These are phyloP conservation scores for Scleromitrula shiraiana DNA, from an alignment of 2,329 filamentous ascomycete genomes.

Conservation along the genomic window DNA sequence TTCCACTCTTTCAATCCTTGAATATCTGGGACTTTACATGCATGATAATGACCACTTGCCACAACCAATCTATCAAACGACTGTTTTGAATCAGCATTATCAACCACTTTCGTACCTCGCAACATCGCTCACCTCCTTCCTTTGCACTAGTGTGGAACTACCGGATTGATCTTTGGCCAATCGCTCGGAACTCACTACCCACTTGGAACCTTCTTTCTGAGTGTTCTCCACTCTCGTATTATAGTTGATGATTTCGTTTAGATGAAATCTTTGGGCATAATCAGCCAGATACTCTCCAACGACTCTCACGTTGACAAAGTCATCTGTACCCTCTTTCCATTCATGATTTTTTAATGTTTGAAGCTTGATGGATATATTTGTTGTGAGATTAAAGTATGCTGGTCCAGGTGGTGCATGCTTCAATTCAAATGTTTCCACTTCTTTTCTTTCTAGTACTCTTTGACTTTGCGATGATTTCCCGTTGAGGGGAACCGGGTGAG, in stretches of 20 bases:
- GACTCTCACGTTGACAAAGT: conserved; percentile 20
- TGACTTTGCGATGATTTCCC: neutral
- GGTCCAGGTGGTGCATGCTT: conserved; percentile 24
- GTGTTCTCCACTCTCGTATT: conserved; percentile 22
- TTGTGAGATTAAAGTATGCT: conserved; percentile 22
- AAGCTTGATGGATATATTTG: conserved; percentile 22
- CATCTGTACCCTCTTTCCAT: conserved; percentile 21
- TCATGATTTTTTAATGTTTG: conserved; percentile 19
- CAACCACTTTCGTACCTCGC: neutral
- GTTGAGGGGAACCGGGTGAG: neutral
- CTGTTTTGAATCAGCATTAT: conserved; percentile 4
- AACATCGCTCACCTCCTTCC: neutral
- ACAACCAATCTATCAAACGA: conserved; percentile 58
- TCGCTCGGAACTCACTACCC: conserved; percentile 16
- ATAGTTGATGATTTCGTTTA: conserved; percentile 17
- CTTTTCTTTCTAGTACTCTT: neutral
- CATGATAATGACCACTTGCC: conserved; percentile 59
- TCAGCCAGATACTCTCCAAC: conserved; percentile 20
- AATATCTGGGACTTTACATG: conserved; percentile 53
- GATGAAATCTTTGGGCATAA: conserved; percentile 14
- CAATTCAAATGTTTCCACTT: conserved; percentile 10
- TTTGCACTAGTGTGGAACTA: neutral
- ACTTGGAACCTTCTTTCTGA: conserved; percentile 16
- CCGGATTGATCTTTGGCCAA: conserved; percentile 9
- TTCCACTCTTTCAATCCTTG: conserved; percentile 53